phyloP scores from a whole-genome alignment of 73 alveolate genomes.

The Paramecium tetraurelia region DNA sequence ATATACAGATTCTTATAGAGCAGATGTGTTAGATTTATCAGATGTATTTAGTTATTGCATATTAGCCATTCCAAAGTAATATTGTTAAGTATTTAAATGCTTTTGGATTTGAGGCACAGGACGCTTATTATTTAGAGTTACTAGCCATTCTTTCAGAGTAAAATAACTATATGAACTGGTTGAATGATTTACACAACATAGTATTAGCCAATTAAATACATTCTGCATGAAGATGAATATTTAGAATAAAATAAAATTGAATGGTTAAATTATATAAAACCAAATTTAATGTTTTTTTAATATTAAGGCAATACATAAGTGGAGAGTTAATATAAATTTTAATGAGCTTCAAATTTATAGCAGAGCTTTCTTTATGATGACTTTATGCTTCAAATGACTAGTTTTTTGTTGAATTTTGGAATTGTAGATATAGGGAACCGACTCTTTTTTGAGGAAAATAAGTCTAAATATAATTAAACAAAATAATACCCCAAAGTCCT shows the following conservation, averaged over 20 bases:
- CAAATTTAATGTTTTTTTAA: not conserved
- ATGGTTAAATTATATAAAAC: not conserved
- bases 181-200: not conserved
- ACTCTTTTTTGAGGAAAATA: not conserved
- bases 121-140: constrained; percentile 14
- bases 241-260: not conserved
- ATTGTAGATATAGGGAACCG: not conserved
- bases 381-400: not conserved
- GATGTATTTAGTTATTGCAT: not conserved
- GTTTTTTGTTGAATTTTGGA: constrained; percentile 16
- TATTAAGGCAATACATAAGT: not conserved
- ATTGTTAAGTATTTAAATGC: not conserved
- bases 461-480: not conserved
- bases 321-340: not conserved
- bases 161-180: not conserved
- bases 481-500: not conserved
- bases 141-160: not conserved
- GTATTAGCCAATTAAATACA: not conserved
- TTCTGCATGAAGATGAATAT: not conserved
- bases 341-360: not conserved
- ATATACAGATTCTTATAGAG: not conserved
- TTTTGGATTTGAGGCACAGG: not conserved
- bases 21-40: not conserved
- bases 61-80: not conserved
- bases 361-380: not conserved